Percentiles rank a stretch among this genome's conserved stretches.
Evolutionary conservation across 768 basidiomycete genomes (phyloP).

Genomic region (Mycena leptocephala): DNA sequence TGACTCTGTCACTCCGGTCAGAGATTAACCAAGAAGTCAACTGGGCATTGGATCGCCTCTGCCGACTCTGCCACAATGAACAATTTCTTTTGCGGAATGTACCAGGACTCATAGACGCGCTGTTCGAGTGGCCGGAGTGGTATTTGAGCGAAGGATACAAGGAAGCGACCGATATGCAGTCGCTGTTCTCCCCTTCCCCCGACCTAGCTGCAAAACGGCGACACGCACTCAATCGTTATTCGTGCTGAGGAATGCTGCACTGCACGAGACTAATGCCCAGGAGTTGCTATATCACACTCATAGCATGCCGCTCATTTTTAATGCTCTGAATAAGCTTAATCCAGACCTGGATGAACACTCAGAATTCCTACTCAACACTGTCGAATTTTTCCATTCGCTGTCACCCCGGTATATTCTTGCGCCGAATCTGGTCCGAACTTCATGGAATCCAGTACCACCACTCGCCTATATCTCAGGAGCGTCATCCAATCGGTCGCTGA

Average conservation of each 20-base stretch:
- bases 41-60: constrained; percentile 92
- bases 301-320: constrained; percentile 77
- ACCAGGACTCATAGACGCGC: constrained; percentile 85
- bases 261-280: constrained; percentile 76
- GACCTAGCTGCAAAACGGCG: constrained; percentile 70
- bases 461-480: constrained; percentile 69
- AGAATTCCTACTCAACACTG: constrained; percentile 80
- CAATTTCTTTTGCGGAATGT: constrained; percentile 80
- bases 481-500: constrained; percentile 83
- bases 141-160: constrained; percentile 78
- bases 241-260: constrained; percentile 89
- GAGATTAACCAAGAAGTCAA: constrained; percentile 87
- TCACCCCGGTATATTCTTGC: constrained; percentile 60
- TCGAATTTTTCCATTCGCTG: constrained; percentile 82
- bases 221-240: constrained; percentile 89
- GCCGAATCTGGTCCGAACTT: constrained; percentile 48
- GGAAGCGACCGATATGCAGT: constrained; percentile 54
- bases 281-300: constrained; percentile 74
- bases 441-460: constrained; percentile 68
- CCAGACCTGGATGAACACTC: constrained; percentile 75
- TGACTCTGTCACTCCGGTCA: constrained; percentile 92
- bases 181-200: constrained; percentile 72
- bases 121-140: constrained; percentile 93
- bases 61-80: constrained; percentile 86
- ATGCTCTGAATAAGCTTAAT: constrained; percentile 75